Evolutionary conservation across 1,284 basidiomycete genomes (phyloP), one percentile per base, ranked within the genome.

Genomic region (Ceratobasidium sp.): DNA sequence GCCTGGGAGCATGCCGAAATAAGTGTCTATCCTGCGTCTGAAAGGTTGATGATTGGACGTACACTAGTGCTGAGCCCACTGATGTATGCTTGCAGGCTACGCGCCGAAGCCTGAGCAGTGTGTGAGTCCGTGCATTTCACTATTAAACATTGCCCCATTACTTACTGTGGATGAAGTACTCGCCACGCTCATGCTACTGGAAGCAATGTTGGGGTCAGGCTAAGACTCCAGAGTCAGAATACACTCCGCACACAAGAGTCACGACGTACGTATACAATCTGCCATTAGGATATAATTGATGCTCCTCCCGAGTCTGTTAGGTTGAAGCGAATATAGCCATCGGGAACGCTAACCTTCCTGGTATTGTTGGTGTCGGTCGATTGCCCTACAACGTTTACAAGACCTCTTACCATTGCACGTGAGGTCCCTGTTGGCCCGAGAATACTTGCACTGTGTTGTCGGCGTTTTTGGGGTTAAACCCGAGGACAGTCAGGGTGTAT

Each of bases 311-410:
- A 37, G 51, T 66, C 64, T 29, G 64, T 29, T 29, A 51, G 44
- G 44, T 66, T 66, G 44, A 66, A 66, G 7, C 64, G 64, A 44
- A 66, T 25, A 49, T 25, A 66, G 6, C 64, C 64, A 17, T 49
- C 44, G 1, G 64, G 64, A 46, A 51, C 64, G 44, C 40, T 49
- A 15, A 66, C 64, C 15, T 7, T 25, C 64, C 64, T 66, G 32
- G 7, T 19, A 19, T 44, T 17, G 37, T 17, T n/a, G 22, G 22
- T 25, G 9, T 25, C 54, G 29, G 32, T 34, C 32, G 37, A 37
- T 34, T 61, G 5, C 17, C 17, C 2, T 6, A 43, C 34, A 44
- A 44, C 5, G 22, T 22, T 25, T 22, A 4, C 52, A 22, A 15
- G 40, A 40, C n/a, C 9, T 40, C 61, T 1, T 51, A 66, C 64